Evolutionary conservation across 257 asterid genomes (phyloP).

Genomic region (Rhazya stricta): DNA sequence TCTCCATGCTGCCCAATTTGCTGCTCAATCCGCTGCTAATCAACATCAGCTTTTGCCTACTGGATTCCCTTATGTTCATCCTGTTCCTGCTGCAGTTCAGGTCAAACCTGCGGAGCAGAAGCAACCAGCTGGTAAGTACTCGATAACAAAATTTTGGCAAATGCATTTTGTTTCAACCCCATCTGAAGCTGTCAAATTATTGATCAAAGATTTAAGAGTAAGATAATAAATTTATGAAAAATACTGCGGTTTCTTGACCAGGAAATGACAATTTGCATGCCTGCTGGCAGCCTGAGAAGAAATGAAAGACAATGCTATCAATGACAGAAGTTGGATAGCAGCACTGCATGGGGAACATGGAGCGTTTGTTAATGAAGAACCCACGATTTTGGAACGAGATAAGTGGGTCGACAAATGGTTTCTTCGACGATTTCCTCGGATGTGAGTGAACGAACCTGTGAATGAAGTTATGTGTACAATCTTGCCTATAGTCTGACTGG

Average conservation of each 20-base stretch:
- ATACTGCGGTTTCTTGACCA: slow-evolving; percentile 43
- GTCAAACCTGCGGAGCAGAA: slow-evolving; percentile 83
- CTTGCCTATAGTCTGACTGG: slow-evolving; percentile 16
- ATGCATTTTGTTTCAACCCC: slow-evolving; percentile 7
- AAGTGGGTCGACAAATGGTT: slow-evolving; percentile 14
- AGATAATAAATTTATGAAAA: slow-evolving; percentile 30
- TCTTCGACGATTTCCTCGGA: slow-evolving; percentile 15
- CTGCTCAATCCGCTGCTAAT: slow-evolving; percentile 48
- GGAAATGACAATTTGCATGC: slow-evolving; percentile 76
- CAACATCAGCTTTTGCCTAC: slow-evolving; percentile 48
- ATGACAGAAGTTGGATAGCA: slow-evolving; percentile 5
- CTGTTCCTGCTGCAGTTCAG: slow-evolving; percentile 66
- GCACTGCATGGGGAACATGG: not conserved
- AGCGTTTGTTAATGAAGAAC: slow-evolving; percentile 5
- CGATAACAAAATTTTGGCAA: not conserved
- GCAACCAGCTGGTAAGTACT: slow-evolving; percentile 71
- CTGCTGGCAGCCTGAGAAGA: slow-evolving; percentile 95
- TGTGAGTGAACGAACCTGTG: slow-evolving; percentile 13
- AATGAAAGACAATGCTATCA: slow-evolving; percentile 35
- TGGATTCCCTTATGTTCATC: slow-evolving; percentile 60
- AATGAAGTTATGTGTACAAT: slow-evolving; percentile 7
- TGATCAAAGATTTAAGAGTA: slow-evolving; percentile 9
- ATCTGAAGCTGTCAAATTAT: slow-evolving; percentile 4
- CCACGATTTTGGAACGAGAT: slow-evolving; percentile 18
- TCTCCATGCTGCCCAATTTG: slow-evolving; percentile 51